Base-by-base conservation (phyloP, 176 grass and related monocot genomes). In the Aegilops longissima region DNA sequence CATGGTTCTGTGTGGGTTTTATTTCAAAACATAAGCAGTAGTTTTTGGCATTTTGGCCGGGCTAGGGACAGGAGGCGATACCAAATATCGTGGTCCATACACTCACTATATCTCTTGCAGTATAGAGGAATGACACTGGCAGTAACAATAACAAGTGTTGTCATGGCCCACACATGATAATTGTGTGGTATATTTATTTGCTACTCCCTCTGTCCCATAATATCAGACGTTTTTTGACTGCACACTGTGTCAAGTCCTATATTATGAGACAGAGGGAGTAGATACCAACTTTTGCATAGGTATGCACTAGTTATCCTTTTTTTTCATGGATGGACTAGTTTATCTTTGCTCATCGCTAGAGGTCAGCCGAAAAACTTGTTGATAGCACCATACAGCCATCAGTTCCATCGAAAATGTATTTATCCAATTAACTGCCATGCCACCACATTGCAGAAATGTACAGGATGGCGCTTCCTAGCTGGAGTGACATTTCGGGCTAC, bases 401-500 rank as follows among this genome's bases (percentile, higher is more conserved):
- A 14, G 49, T 77, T 78, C 5, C 9, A 17, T 66, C 3, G 2
- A 33, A 33, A 39, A 13, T 58, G 17, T 18, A 38, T 66, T 58
- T 11, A 5, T 79, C 27, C 27, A 14, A 72, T 38, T 47, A 59
- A 87, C 40, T 80, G 29, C n/a, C 16, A 36, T 8, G 45, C 54
- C 73, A 52, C 9, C 9, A 66, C 40, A 36, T 36, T 70, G 84
- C 80, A 94, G 89, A 84, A 29, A 78, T 23, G 62, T 62, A 73
- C 63, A 91, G 68, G 76, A 95, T 97, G 93, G 36, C 73, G 44
- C 87, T 66, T 79, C 87, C 89, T 24, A 93, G 85, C 81, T 97
- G 88, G 95, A 80, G 62, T 8, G 77, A 34, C 12, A n/a, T 89
- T 33, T 90, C 83, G 20, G 79, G 18, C 0, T 83, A 87, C 79